Base-by-base conservation (phyloP, 2,329 filamentous ascomycete species). In the Calonectria naviculata region DNA sequence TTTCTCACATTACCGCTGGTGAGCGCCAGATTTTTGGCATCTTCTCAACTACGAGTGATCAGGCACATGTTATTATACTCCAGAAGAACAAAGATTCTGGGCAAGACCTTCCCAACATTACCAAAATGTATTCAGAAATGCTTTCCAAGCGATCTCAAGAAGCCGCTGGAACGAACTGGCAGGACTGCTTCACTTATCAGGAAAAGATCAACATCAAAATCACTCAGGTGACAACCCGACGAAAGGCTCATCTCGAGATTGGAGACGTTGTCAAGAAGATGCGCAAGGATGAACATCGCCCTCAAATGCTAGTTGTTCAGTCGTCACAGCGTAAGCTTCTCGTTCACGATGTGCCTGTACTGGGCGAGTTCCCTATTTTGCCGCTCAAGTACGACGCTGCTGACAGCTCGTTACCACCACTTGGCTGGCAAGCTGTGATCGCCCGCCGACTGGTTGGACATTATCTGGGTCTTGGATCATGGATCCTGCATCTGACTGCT, bases 21-120 rank as follows among this genome's bases (percentile, higher is more conserved):
- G 96, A 99, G 69, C 90, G 95, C 41, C 95, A 99, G 79, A 93
- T 99, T 63, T 98, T 98, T 81, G 95, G 95, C 1, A 82, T 99
- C 6, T 98, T 99, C 83, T 98, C 96, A 0, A 96, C 95, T 0
- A 90, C 91, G 0, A 93, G 90, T 73, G 89, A 92, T 15, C 92
- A 97, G 77, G 97, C 95, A 0, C 91, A 98, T 78, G 90, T 99
- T 62, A 88, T 98, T 62, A 93, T 98, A n/a, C 88, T 98, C 42
- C 95, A 97, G 80, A 93, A 93, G 78, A 92, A 89, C 54, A 93
- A 92, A 75, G 95, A 98, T 76, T 89, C 91, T 7, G 88, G 85
- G 1, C 93, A 97, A 78, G 94, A 95, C 34, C 88, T 99, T 75
- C 97, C 97, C 0, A 99, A 98, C 73, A 89, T 98, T 31, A 93